Evolutionary conservation across 2,329 filamentous ascomycete species (phyloP).

Genomic region (Akanthomyces dipterigenus): DNA sequence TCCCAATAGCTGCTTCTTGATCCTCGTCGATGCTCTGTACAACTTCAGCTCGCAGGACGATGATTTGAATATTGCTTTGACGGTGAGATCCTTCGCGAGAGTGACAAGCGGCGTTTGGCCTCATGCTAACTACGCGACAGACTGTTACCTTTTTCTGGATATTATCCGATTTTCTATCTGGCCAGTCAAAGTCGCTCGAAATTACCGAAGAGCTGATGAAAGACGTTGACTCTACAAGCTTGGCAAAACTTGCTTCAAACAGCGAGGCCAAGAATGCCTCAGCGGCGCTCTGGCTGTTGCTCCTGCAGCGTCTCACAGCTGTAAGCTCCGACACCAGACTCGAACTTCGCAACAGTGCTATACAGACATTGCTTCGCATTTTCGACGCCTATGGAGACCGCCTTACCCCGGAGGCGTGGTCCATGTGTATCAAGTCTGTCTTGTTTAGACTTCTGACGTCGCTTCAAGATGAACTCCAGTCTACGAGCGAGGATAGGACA

Average conservation of each 20-base stretch:
- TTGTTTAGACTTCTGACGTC: constrained; percentile 71
- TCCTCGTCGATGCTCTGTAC: constrained; percentile 79
- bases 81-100: constrained; percentile 44
- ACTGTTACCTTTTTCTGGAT: constrained; percentile 96
- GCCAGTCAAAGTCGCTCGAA: constrained; percentile 49
- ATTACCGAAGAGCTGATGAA: constrained; percentile 52
- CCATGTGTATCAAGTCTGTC: constrained; percentile 72
- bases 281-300: constrained; percentile 70
- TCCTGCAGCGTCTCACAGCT: constrained; percentile 63
- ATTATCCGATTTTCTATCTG: constrained; percentile 76
- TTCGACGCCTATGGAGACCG: constrained; percentile 86
- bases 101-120: neutral
- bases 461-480: constrained; percentile 52
- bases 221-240: constrained; percentile 42
- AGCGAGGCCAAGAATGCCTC: constrained; percentile 54
- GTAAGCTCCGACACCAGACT: constrained; percentile 65
- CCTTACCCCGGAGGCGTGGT: constrained; percentile 72
- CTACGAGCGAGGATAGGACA: constrained; percentile 30
- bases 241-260: constrained; percentile 52
- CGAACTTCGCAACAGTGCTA: constrained; percentile 77
- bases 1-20: constrained; percentile 63
- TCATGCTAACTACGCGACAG: constrained; percentile 30
- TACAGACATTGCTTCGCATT: constrained; percentile 85
- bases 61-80: constrained; percentile 91
- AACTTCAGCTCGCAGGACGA: constrained; percentile 85